These are phyloP conservation scores for Ceratobasidium sp. DNA, from an alignment of 1,284 basidiomycete species.

Conservation along the genomic window DNA sequence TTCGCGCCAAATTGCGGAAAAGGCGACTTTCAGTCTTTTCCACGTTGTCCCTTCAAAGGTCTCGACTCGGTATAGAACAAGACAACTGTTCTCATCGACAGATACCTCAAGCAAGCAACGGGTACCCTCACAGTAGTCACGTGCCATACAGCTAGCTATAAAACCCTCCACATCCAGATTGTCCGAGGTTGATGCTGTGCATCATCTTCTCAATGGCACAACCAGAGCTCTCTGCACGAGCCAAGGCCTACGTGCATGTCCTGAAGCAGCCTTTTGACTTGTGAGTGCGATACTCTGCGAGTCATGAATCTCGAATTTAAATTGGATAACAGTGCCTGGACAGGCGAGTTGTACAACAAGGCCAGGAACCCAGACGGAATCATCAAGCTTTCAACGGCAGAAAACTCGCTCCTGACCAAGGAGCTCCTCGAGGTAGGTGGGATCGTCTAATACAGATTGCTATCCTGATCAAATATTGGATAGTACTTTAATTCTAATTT, in stretches of 20 bases:
- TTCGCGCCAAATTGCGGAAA: too few species aligned
- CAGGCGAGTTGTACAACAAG: constrained; percentile 16
- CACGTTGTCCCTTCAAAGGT: too few species aligned
- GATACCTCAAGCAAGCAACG: not conserved
- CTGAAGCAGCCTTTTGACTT: constrained; percentile 1
- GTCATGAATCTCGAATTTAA: too few species aligned
- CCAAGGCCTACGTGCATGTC: not conserved
- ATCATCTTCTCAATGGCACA: not conserved
- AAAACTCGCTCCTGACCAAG: constrained; percentile 19
- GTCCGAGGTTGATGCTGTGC: too few species aligned
- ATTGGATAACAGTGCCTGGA: constrained; percentile 21
- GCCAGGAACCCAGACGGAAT: constrained; percentile 18
- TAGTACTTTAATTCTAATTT: constrained; percentile 35
- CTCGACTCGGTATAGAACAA: too few species aligned
- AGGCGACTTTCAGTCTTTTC: too few species aligned
- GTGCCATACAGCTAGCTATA: not conserved
- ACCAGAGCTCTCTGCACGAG: not conserved
- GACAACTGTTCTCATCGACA: too few species aligned
- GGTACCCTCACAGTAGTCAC: not conserved
- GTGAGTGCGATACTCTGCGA: not conserved
- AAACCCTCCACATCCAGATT: not conserved
- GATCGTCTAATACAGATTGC: not conserved
- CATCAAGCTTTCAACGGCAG: constrained; percentile 9
- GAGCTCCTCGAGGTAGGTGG: constrained; percentile 15
- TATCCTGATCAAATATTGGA: not conserved